phyloP scores from a whole-genome alignment of 345 rosid genomes.

The Populus alba region DNA sequence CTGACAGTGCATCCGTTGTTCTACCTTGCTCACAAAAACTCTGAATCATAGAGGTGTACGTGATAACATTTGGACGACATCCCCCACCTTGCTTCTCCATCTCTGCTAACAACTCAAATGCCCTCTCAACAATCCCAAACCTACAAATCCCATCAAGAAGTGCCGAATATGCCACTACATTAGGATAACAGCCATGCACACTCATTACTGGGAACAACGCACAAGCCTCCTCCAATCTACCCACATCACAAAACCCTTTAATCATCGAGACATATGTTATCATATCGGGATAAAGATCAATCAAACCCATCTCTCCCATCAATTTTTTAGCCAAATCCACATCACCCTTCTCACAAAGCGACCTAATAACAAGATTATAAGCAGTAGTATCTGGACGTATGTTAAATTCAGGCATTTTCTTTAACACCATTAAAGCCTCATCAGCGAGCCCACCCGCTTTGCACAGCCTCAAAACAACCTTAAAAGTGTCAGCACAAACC shows the following conservation, averaged over 20 bases:
- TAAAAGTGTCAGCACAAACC: constrained; percentile 56
- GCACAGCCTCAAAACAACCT: constrained; percentile 63
- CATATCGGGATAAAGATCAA: constrained; percentile 62
- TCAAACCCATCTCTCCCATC: constrained; percentile 68
- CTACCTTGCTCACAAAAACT: constrained; percentile 54
- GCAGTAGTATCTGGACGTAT: constrained; percentile 45
- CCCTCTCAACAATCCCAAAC: constrained; percentile 52
- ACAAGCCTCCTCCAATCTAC: constrained; percentile 63
- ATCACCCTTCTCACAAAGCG: constrained; percentile 66
- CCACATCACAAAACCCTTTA: constrained; percentile 62
- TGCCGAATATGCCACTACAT: constrained; percentile 58
- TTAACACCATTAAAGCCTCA: constrained; percentile 67
- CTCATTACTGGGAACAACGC: constrained; percentile 51
- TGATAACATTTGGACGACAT: constrained; percentile 58
- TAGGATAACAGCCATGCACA: constrained; percentile 51
- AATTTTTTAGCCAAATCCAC: constrained; percentile 49
- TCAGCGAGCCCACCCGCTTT: constrained; percentile 55
- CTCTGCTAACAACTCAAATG: constrained; percentile 53
- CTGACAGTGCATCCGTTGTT: constrained; percentile 47
- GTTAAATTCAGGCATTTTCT: constrained; percentile 62
- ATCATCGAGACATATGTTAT: constrained; percentile 57
- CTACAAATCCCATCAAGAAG: constrained; percentile 65
- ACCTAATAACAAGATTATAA: constrained; percentile 60
- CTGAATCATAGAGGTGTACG: constrained; percentile 67
- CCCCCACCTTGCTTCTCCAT: constrained; percentile 68